phyloP scores from a whole-genome alignment of 768 basidiomycete genomes.

The Boletus fagicola region DNA sequence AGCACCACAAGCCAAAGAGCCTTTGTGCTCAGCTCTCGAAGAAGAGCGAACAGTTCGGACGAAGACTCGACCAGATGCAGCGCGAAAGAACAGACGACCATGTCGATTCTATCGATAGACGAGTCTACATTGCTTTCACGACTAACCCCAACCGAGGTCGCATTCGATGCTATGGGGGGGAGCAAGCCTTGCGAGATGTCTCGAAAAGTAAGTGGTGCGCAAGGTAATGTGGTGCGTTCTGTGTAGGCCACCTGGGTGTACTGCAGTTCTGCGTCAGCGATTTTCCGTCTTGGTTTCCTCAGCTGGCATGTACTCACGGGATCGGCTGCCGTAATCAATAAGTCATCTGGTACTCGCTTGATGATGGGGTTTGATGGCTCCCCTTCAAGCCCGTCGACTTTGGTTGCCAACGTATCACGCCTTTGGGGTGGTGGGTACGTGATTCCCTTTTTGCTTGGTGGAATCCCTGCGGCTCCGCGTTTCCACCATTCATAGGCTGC shows the following conservation, averaged over 20 bases:
- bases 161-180: slow-evolving; percentile 33
- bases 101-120: slow-evolving; percentile 41
- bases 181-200: slow-evolving; percentile 59
- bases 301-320: slow-evolving; percentile 17
- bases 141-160: slow-evolving; percentile 7
- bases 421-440: not conserved
- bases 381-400: not conserved
- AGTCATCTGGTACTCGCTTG: slow-evolving; percentile 15
- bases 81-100: slow-evolving; percentile 73
- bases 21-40: slow-evolving; percentile 63
- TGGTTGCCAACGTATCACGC: not conserved
- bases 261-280: slow-evolving; percentile 33
- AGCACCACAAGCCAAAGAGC: slow-evolving; percentile 64
- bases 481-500: slow-evolving; percentile 63
- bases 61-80: slow-evolving; percentile 63
- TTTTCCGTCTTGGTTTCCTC: not conserved
- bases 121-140: not conserved
- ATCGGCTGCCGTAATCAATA: slow-evolving; percentile 26
- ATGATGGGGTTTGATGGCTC: not conserved
- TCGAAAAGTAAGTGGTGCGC: slow-evolving; percentile 58
- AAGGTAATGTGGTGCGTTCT: slow-evolving; percentile 51
- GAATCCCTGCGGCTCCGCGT: slow-evolving; percentile 28
- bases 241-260: slow-evolving; percentile 61
- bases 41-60: slow-evolving; percentile 61
- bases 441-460: slow-evolving; percentile 13